Evolutionary conservation across 2,329 filamentous ascomycete species (phyloP), one percentile per base, ranked within the genome.

Genomic region (Paramyrothecium roridum): DNA sequence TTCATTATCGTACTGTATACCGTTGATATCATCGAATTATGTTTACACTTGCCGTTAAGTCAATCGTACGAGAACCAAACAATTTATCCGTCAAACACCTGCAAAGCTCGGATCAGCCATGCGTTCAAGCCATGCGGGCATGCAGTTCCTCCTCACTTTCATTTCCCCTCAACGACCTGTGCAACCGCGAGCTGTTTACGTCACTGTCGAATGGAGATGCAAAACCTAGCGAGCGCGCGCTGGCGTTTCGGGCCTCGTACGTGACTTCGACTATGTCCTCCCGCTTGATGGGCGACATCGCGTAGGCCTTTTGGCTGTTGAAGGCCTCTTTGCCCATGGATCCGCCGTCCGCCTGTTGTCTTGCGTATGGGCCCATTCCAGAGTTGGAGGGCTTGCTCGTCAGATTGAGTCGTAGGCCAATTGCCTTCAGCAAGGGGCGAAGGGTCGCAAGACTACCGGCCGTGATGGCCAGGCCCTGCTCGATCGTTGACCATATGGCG

Each of bases 401-500:
- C 46, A 63, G 59, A 19, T 10, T 52, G 45, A 65, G 54, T 53
- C 56, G 64, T 52, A 56, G 65, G 43, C 47, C 62, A 47, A 65
- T 40, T 21, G 63, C 22, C 30, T 68, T 70, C 21, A 72, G 54
- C 0, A 80, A 64, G 0, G 77, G 77, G 0, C 74, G 71, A 0
- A 79, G 63, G 0, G 76, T 77, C 2, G 75, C 72, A 2, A 74
- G 67, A 21, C 72, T 72, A 23, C 73, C 74, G 1, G 76, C 78
- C 1, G 72, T 73, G 56, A 80, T 75, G 52, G 74, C 74, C 2
- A 80, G 63, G 3, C 72, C 73, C 34, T 75, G 67, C 47, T 80
- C 78, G 12, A 74, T 63, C 0, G 72, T 74, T 1, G 76, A 78
- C 75, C 75, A 79, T 59, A 79, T 74, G 30, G 74, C 74, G 47